A percentile compares a stretch with the other conserved stretches of the same genome.
Evolutionary conservation across 2,329 filamentous ascomycete genomes (phyloP).

Genomic region (Aureobasidium sp.): DNA sequence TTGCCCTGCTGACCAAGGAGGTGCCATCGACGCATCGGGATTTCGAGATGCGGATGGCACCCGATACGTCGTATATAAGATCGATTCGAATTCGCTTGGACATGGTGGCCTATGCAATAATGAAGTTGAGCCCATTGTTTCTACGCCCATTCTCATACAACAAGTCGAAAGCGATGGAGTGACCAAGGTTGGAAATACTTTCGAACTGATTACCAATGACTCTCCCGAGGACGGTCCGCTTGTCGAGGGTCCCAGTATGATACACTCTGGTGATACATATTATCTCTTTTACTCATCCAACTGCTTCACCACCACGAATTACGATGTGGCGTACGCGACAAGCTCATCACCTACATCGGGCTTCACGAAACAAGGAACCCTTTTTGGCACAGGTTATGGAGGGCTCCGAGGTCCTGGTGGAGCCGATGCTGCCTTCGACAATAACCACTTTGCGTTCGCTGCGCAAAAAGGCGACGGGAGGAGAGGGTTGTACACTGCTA

Average conservation of each 20-base stretch:
- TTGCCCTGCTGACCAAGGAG: conserved; percentile 24
- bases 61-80: conserved; percentile 25
- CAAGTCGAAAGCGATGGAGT: conserved; percentile 22
- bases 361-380: conserved; percentile 17
- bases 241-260: conserved; percentile 24
- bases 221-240: conserved; percentile 23
- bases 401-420: conserved; percentile 19
- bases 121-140: conserved; percentile 12
- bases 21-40: conserved; percentile 25
- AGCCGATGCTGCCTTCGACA: conserved; percentile 19
- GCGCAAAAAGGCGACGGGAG: conserved; percentile 16
- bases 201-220: conserved; percentile 21
- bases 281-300: conserved; percentile 27
- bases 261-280: conserved; percentile 21
- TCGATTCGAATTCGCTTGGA: conserved; percentile 25
- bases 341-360: conserved; percentile 13
- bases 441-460: conserved; percentile 20
- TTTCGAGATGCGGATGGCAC: conserved; percentile 22
- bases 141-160: conserved; percentile 25
- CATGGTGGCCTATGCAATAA: conserved; percentile 24
- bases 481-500: conserved; percentile 18
- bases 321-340: conserved; percentile 24
- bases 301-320: conserved; percentile 24
- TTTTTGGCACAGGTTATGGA: conserved; percentile 15
- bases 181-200: conserved; percentile 20